Conservation (phyloP, 129 eudicot species). For the Kitagawia praeruptora region DNA sequence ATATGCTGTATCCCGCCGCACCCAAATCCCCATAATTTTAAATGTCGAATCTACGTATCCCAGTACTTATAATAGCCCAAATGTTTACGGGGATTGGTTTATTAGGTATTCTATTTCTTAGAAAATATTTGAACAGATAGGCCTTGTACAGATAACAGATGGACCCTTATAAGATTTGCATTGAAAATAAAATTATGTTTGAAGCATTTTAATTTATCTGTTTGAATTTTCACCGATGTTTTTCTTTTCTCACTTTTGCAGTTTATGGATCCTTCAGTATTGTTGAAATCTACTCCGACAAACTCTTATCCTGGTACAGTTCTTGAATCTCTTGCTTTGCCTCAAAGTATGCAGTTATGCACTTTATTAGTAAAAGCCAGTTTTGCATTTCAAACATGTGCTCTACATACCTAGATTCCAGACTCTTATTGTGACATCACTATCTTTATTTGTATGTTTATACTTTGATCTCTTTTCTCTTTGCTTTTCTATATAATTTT, state of each 20-base stretch:
- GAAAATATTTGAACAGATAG: not conserved
- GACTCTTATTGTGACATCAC: not conserved
- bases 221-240: not conserved
- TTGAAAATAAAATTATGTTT: not conserved
- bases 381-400: constrained; percentile 1
- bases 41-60: too few relatives aligned
- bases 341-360: not conserved
- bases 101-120: not conserved
- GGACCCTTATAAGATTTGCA: not conserved
- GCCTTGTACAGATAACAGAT: not conserved
- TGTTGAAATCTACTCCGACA: constrained; percentile 3
- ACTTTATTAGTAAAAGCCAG: not conserved
- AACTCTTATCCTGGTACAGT: constrained; percentile 10
- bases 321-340: not conserved
- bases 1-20: too few relatives aligned
- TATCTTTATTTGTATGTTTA: not conserved
- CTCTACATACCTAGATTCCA: not conserved
- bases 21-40: too few relatives aligned
- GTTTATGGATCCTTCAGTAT: constrained; percentile 17
- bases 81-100: too few relatives aligned
- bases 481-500: not conserved
- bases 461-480: not conserved
- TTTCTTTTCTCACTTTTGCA: constrained; percentile 7
- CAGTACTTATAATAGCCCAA: too few relatives aligned
- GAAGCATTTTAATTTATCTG: not conserved